Evolutionary conservation across 192 early-diverging fungal species (phyloP), one percentile per base, ranked within the genome.

Genomic region (Funneliformis mosseae): DNA sequence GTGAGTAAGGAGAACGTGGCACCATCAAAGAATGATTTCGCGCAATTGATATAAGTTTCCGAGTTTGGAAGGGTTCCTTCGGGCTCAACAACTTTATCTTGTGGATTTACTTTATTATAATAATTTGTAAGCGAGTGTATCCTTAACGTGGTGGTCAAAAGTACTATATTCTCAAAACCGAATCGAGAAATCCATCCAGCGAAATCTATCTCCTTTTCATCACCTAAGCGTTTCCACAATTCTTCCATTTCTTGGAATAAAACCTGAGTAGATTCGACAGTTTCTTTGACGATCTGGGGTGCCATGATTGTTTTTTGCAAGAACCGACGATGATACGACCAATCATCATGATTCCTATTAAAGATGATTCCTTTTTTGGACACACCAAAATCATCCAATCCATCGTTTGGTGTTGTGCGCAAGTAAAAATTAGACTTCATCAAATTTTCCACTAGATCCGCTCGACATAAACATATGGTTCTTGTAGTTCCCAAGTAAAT

Each of bases 31-130:
- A 2, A 4, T 12, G 5, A 45, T 23, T 21, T 27, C 14, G 45
- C 18, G 23, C 5, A 14, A n/a, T 73, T 45, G 10, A 73, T 21
- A 73, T 14, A 73, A 25, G 38, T 8, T n/a, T 46, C 1, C 8
- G 71, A 42, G 1, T 38, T 6, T 21, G 71, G 3, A 42, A 73
- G 11, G 1, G 41, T 23, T n/a, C 23, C 41, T n/a, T 73, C 42
- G 12, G 71, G 38, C 12, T n/a, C 39, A 1, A 25, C 23, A 74
- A 38, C 25, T 38, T 55, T 5, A 48, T 46, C 23, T 14, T 33
- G 27, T 27, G 73, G 73, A 33, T 74, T 74, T 28, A 21, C 16
- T 10, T 46, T 3, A 50, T 74, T 74, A 74, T 74, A 50, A 55
- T 55, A 74, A 46, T 33, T 74, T 2, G 5, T 38, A 25, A 50